Conservation (phyloP, 768 basidiomycete genomes). For the Saitozyma podzolica region DNA sequence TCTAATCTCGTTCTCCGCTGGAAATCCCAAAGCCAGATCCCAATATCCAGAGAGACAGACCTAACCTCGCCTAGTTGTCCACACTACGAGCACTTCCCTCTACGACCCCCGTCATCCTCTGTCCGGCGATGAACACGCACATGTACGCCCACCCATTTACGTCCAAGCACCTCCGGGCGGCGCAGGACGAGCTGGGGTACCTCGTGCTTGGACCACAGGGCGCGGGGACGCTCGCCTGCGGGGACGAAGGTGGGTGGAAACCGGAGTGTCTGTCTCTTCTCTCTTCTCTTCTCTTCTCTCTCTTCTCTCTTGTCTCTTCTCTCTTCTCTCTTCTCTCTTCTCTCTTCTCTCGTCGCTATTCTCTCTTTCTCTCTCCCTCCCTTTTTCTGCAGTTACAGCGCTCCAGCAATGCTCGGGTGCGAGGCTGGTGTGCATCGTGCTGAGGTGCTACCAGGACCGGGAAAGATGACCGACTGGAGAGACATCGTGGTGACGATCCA, state of each 20-base stretch:
- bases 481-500: constrained; percentile 63
- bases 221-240: constrained; percentile 84
- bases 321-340: too few relatives aligned
- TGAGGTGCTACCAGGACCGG: constrained; percentile 61
- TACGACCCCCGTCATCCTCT: constrained; percentile 80
- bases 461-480: constrained; percentile 95
- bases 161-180: constrained; percentile 71
- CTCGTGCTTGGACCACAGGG: constrained; percentile 76
- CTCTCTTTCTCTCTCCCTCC: too few relatives aligned
- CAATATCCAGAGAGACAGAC: too few relatives aligned
- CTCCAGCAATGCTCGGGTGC: too few relatives aligned
- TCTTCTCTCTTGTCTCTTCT: too few relatives aligned
- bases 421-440: too few relatives aligned
- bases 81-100: constrained; percentile 80
- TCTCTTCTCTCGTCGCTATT: too few relatives aligned
- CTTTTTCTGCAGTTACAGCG: too few relatives aligned
- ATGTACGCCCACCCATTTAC: constrained; percentile 97
- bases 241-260: constrained; percentile 68
- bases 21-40: too few relatives aligned
- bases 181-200: constrained; percentile 76
- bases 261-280: too few relatives aligned
- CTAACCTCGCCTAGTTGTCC: constrained; percentile 53
- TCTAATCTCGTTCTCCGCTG: too few relatives aligned
- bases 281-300: too few relatives aligned
- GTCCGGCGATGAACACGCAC: constrained; percentile 97